These are phyloP conservation scores for Trichoderma breve DNA, from an alignment of 2,329 filamentous ascomycete genomes.

Conservation along the genomic window DNA sequence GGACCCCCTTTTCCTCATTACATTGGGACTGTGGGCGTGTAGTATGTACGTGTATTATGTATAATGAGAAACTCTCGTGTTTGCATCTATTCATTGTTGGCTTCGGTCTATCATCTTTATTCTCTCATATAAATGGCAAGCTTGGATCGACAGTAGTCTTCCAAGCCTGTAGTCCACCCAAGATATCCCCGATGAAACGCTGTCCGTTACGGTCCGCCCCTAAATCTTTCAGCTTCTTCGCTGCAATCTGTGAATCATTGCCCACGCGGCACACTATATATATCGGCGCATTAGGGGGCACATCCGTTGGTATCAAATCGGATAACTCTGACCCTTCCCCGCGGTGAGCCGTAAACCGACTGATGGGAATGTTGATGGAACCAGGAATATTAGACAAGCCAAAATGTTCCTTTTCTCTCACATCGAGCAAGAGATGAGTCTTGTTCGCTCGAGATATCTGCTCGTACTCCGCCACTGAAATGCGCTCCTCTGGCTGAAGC, in stretches of 20 bases:
- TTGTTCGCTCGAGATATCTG: constrained; percentile 22
- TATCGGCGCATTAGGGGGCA: constrained; percentile 52
- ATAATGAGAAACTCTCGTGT: constrained; percentile 29
- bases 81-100: constrained; percentile 19
- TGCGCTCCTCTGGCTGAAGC: constrained; percentile 62
- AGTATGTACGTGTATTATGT: constrained; percentile 26
- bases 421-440: constrained; percentile 69
- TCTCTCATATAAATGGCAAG: constrained; percentile 50
- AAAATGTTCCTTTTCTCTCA: constrained; percentile 81
- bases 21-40: constrained; percentile 17
- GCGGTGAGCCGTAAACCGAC: constrained; percentile 56
- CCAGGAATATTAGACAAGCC: constrained; percentile 73
- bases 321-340: constrained; percentile 16
- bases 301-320: constrained; percentile 40
- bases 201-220: constrained; percentile 51
- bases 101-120: not conserved
- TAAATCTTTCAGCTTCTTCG: constrained; percentile 62
- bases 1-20: not conserved
- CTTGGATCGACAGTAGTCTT: constrained; percentile 62
- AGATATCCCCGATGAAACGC: constrained; percentile 67
- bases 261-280: constrained; percentile 73
- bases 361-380: constrained; percentile 66
- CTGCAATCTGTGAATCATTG: constrained; percentile 74
- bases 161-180: constrained; percentile 72
- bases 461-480: constrained; percentile 63